Base-by-base conservation (phyloP, 345 rosid species). In the Dimocarpus longan region DNA sequence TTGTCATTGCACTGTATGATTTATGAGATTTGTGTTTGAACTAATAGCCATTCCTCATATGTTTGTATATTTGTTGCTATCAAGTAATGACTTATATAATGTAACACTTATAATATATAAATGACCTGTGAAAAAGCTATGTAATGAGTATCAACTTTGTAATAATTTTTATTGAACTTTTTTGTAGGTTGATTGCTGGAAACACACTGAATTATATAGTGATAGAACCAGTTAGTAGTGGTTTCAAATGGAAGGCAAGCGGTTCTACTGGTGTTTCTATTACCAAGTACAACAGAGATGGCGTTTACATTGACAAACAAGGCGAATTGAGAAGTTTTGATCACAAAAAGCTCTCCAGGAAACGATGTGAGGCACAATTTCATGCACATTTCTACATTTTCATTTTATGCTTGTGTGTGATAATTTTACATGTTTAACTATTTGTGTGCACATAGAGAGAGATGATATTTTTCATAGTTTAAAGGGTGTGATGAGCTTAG, bases 321-420 rank as follows among this genome's bases (percentile, higher is more conserved):
- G 97, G 98, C 60, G 89, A 84, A 82, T 77, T 92, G 80, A 84
- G 87, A 84, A 86, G 89, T 79, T 93, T 93, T 72, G 77, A 77
- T 75, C 88, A 71, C 72, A 95, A 88, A 82, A 93, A 91, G 81
- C 86, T 93, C 66, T 95, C 98, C 6, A 85, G 98, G 74, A 90
- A 81, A 85, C 83, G 87, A 88, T 84, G 94, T 93, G 90, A 77
- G 63, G 18, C 66, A 50, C 28, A 0, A 22, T 40, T 65, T 75
- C n/a, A 15, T 70, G 16, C 19, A 24, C 60, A 13, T 37, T 22
- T 70, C 24, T 18, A 0, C 18, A 12, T 71, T 62, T 28, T 5
- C 44, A 18, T 70, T 11, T 11, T 21, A 54, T 43, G 13, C 46
- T 11, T 21, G 6, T 21, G 12, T 73, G 8, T 19, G n/a, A 21